phyloP scores from a whole-genome alignment of 2,329 filamentous ascomycete genomes.

The Epichloe festucae region DNA sequence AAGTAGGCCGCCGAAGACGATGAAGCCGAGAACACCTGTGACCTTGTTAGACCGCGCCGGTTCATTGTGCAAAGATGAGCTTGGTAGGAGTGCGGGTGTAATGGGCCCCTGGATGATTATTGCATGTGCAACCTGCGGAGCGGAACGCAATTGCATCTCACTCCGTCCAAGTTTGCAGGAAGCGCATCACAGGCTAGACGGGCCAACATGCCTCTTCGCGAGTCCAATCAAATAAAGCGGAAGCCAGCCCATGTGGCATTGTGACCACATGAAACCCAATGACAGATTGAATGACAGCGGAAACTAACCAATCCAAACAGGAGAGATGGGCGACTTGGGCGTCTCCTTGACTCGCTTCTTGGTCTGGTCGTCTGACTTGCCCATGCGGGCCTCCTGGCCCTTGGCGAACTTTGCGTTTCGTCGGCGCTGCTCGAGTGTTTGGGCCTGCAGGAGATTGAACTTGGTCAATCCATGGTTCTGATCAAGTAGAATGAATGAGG shows the following conservation, averaged over 20 bases:
- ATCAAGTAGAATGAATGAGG: neutral
- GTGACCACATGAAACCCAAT: neutral
- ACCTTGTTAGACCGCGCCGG: neutral
- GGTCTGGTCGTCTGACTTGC: slow-evolving; percentile 54
- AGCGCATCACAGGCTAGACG: neutral
- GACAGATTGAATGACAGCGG: neutral
- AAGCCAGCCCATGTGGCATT: too few relatives aligned
- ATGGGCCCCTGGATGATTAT: too few relatives aligned
- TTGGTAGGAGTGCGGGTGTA: neutral
- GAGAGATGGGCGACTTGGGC: slow-evolving; percentile 48
- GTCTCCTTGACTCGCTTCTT: slow-evolving; percentile 47
- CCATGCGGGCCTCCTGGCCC: slow-evolving; percentile 59
- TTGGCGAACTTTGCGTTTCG: slow-evolving; percentile 70
- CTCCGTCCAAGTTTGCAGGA: neutral
- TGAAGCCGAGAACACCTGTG: slow-evolving; percentile 42
- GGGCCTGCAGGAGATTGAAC: slow-evolving; percentile 39
- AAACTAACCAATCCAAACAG: slow-evolving; percentile 49
- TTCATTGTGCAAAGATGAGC: neutral
- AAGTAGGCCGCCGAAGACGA: slow-evolving; percentile 47
- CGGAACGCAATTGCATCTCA: neutral
- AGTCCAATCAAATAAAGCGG: too few relatives aligned
- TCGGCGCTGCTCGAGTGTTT: slow-evolving; percentile 74
- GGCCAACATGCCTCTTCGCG: too few relatives aligned
- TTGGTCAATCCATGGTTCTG: neutral
- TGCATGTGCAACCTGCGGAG: neutral